phyloP scores from a whole-genome alignment of 2,329 filamentous ascomycete genomes.

The Curvularia eragrostidis region DNA sequence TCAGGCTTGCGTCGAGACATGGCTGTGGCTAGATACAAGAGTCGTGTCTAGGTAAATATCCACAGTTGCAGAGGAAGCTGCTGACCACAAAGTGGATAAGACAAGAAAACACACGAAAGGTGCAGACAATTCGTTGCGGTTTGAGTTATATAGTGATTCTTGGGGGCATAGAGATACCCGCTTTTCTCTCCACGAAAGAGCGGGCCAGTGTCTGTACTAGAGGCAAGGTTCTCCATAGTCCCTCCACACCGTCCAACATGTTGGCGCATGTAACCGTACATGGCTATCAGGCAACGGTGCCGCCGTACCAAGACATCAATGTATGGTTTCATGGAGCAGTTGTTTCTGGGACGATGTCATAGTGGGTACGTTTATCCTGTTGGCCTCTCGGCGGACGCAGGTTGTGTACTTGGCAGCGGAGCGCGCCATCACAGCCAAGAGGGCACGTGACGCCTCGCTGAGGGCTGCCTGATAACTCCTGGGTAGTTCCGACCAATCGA shows the following conservation, averaged over 20 bases:
- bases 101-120: constrained; percentile 5
- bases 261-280: constrained; percentile 40
- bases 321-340: constrained; percentile 11
- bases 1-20: constrained; percentile 36
- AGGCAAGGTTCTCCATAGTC: constrained; percentile 20
- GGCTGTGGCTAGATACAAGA: constrained; percentile 4
- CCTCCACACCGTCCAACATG: constrained; percentile 21
- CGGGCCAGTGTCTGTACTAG: constrained; percentile 12
- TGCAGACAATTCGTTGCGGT: constrained; percentile 5
- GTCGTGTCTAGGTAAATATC: constrained; percentile 3
- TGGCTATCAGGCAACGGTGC: constrained; percentile 17
- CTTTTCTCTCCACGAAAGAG: constrained; percentile 18
- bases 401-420: constrained; percentile 29
- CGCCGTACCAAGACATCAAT: constrained; percentile 22
- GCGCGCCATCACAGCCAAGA: constrained; percentile 19
- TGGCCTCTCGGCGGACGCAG: constrained; percentile 28
- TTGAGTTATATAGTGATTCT: constrained; percentile 23
- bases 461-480: constrained; percentile 5
- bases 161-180: constrained; percentile 8
- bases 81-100: constrained; percentile 14
- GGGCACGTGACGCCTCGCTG: constrained; percentile 11
- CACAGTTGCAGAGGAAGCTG: neutral
- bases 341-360: constrained; percentile 37
- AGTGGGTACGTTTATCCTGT: constrained; percentile 28
- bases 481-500: constrained; percentile 11